Percentiles rank a stretch among this genome's conserved stretches.
phyloP scores from a whole-genome alignment of 257 asterid genomes.

The Plantago elongata region DNA sequence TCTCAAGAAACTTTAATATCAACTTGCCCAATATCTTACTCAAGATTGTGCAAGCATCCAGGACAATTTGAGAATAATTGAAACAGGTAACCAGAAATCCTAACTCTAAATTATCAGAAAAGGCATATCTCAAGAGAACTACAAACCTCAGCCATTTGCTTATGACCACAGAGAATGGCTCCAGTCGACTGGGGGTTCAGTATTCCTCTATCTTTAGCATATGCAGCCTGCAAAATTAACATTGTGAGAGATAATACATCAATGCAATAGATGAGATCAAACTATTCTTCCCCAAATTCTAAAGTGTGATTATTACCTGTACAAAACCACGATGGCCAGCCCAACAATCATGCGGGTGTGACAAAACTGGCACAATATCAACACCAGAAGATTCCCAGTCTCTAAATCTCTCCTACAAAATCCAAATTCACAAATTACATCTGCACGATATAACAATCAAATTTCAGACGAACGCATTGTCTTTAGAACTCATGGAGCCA shows the following conservation, averaged over 20 bases:
- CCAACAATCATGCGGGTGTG: slow-evolving; percentile 84
- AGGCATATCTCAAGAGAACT: slow-evolving; percentile 5
- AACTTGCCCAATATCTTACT: no score
- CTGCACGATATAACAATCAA: no score
- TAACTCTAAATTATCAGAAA: slow-evolving; percentile 10
- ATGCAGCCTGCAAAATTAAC: slow-evolving; percentile 68
- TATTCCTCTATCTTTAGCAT: slow-evolving; percentile 52
- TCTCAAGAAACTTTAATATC: neutral
- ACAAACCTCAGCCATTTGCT: slow-evolving; percentile 91
- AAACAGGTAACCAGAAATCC: neutral
- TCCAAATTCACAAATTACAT: neutral
- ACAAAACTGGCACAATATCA: slow-evolving; percentile 74
- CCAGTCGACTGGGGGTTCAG: slow-evolving; percentile 70
- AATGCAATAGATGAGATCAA: slow-evolving; percentile 2
- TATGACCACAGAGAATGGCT: slow-evolving; percentile 95
- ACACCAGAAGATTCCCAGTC: slow-evolving; percentile 84
- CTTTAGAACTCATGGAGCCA: no score
- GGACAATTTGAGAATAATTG: neutral
- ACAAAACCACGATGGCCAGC: slow-evolving; percentile 80
- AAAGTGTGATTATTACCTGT: slow-evolving; percentile 50
- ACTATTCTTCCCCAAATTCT: slow-evolving; percentile 4
- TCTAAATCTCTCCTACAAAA: slow-evolving; percentile 69
- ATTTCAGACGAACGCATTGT: no score
- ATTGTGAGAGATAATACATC: slow-evolving; percentile 19
- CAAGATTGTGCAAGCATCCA: neutral